phyloP scores from a whole-genome alignment of 371 early-diverging fungal genomes.

The Phascolomyces articulosus region DNA sequence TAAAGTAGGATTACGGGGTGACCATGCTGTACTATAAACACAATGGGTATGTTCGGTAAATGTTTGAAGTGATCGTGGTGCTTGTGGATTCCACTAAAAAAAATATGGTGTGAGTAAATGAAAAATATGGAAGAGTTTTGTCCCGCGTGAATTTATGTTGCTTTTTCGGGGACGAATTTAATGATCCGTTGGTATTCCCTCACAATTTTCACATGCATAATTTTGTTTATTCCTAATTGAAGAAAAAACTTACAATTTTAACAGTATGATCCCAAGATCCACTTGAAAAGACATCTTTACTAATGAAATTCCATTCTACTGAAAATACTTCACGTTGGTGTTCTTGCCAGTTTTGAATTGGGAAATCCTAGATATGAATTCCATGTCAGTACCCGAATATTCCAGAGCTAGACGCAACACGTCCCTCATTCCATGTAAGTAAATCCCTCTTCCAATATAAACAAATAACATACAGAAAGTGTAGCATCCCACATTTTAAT shows the following conservation, averaged over 20 bases:
- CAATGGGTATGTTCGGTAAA: conserved; percentile 87
- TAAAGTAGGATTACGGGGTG: conserved; percentile 75
- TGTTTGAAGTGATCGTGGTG: conserved; percentile 79
- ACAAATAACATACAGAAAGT: conserved; percentile 62
- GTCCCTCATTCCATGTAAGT: too few species aligned
- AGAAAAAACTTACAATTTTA: conserved; percentile 76
- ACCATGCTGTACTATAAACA: conserved; percentile 88
- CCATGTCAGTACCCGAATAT: too few species aligned
- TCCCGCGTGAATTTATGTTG: too few species aligned
- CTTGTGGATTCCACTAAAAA: conserved; percentile 85
- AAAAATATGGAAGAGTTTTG: background rate
- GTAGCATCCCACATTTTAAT: conserved; percentile 92
- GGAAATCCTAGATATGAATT: conserved; percentile 85
- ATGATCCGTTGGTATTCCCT: too few species aligned
- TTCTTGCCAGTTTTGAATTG: conserved; percentile 91
- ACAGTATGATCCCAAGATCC: conserved; percentile 95
- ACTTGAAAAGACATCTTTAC: conserved; percentile 85
- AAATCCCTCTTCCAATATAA: background rate
- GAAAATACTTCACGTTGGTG: conserved; percentile 92
- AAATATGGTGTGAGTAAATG: background rate
- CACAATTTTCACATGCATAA: conserved; percentile 2
- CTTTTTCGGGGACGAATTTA: background rate
- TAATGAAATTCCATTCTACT: conserved; percentile 91
- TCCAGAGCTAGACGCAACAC: too few species aligned
- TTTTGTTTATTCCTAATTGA: too few species aligned